Evolutionary conservation across 2,329 filamentous ascomycete species (phyloP).

Genomic region (Pseudogymnoascus sp.): DNA sequence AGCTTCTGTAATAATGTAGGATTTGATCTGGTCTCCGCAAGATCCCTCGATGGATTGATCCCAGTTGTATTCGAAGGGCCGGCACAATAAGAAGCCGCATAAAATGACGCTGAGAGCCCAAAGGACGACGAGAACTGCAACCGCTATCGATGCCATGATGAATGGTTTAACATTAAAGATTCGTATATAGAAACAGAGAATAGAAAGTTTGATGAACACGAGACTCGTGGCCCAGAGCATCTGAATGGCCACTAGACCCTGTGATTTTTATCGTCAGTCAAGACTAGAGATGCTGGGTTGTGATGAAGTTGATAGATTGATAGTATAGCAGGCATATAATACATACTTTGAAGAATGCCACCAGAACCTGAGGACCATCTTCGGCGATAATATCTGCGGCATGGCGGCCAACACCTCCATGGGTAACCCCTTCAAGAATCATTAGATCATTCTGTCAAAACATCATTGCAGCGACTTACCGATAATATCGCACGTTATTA

Average conservation of each 20-base stretch:
- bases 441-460: neutral
- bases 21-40: conserved; percentile 33
- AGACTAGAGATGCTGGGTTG: neutral
- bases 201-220: conserved; percentile 35
- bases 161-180: conserved; percentile 32
- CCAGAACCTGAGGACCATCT: conserved; percentile 18
- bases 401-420: conserved; percentile 19
- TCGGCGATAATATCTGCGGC: conserved; percentile 18
- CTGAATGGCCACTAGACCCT: neutral
- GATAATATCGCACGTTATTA: neutral
- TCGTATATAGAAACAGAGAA: conserved; percentile 39
- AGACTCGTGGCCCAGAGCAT: conserved; percentile 30
- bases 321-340: neutral
- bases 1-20: conserved; percentile 36
- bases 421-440: neutral
- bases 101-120: conserved; percentile 21
- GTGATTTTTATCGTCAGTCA: neutral
- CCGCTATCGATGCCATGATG: conserved; percentile 26
- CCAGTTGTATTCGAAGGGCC: conserved; percentile 22
- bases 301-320: neutral
- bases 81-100: conserved; percentile 25
- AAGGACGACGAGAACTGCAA: conserved; percentile 28
- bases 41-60: conserved; percentile 25
- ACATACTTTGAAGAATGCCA: conserved; percentile 22
- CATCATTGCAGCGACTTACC: neutral